Base-by-base conservation (phyloP, 106 monocot genomes). In the Acanthochlamys bracteata region DNA sequence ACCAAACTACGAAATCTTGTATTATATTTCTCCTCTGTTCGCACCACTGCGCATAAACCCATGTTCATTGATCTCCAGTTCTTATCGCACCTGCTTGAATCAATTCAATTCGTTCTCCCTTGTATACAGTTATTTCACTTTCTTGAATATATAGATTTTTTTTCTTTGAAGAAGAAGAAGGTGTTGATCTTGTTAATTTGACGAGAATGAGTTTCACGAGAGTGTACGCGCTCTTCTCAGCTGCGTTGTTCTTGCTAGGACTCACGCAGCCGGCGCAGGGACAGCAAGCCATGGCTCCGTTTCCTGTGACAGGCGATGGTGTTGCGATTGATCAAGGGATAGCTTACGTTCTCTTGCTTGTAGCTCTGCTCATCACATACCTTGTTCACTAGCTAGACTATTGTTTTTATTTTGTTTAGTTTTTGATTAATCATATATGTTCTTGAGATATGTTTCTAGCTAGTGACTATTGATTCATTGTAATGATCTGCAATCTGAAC, bases 291-390 rank as follows among this genome's bases (percentile, higher is more conserved):
- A 63, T 46, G 63, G 45, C 45, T 12, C 64, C 64, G 12, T 24
- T 43, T 20, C 12, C 45, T 4, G 11, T 10, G 41, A 62, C 41
- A 15, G 20, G 55, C 20, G 62, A 62, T 41, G 41, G 41, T 10
- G 40, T 39, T 7, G 62, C 62, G 16, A 62, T 42, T 7, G 62
- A 62, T 21, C 62, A 62, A 62, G 62, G 62, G 10, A 42, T 64
- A 64, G 47, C 64, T 64, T 64, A 24, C 12, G 20, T 24, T 11
- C 20, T 25, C 4, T 45, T 64, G 43, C 64, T 64, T 64, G 22
- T 47, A 47, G 15, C 64, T 11, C 16, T 47, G 4, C 17, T 7
- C 24, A 43, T 23, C 10, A 24, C 19, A 24, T 24, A 64, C 46
- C 21, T 47, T 62, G 14, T 20, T 22, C 55, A 55, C 22, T 55